These are phyloP conservation scores for Aristolochia californica DNA, from an alignment of 164 flowering plant species.

Conservation along the genomic window DNA sequence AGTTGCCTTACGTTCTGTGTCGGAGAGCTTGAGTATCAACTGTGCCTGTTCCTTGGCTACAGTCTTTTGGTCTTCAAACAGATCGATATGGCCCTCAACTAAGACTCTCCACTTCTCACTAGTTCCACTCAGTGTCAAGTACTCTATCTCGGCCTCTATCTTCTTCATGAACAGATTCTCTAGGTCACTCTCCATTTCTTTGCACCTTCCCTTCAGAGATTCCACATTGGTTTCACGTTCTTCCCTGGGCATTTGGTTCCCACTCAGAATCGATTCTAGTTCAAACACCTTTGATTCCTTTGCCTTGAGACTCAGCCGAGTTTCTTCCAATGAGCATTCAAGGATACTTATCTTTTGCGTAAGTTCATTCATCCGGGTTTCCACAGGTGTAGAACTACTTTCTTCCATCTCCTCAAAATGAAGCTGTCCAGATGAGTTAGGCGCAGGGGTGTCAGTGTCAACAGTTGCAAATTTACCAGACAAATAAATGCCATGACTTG, in stretches of 20 bases:
- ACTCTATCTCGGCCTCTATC: constrained; percentile 64
- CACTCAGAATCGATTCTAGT: constrained; percentile 25
- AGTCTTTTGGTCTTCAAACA: constrained; percentile 22
- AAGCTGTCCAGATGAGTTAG: constrained; percentile 19
- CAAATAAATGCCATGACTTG: neutral
- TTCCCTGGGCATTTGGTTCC: constrained; percentile 14
- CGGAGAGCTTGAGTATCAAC: constrained; percentile 25
- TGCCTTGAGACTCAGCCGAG: constrained; percentile 8
- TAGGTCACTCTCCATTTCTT: constrained; percentile 24
- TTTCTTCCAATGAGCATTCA: constrained; percentile 37
- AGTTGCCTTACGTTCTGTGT: constrained; percentile 28
- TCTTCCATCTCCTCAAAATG: constrained; percentile 16
- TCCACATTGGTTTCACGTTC: constrained; percentile 12
- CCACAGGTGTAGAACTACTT: constrained; percentile 5
- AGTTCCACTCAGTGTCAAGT: constrained; percentile 24
- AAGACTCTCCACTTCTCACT: constrained; percentile 23
- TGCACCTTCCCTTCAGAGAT: constrained; percentile 3
- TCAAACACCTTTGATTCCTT: constrained; percentile 36
- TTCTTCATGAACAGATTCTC: constrained; percentile 37
- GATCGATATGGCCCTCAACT: constrained; percentile 11
- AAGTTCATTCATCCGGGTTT: constrained; percentile 20
- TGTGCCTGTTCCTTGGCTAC: constrained; percentile 24
- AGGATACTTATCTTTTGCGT: constrained; percentile 21
- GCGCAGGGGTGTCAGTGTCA: constrained; percentile 11
- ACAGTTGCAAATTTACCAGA: constrained; percentile 6